Percentiles rank a stretch among this genome's conserved stretches.
Conservation (phyloP, 805 yeast genomes). For the Lipomyces starkeyi region DNA sequence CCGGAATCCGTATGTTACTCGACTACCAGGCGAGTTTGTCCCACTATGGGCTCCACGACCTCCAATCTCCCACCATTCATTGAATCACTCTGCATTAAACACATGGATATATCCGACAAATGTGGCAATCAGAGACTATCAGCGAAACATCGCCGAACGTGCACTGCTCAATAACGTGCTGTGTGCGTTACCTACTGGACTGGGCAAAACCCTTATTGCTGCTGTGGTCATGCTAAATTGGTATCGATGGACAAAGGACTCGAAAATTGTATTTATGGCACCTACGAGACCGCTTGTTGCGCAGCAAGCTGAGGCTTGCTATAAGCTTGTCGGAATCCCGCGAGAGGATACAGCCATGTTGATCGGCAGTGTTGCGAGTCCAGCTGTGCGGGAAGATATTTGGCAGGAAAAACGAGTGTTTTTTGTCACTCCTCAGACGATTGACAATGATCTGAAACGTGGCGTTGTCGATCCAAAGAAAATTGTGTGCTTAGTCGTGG, state of each 20-base stretch:
- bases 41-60: constrained; percentile 23
- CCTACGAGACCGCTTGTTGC: constrained; percentile 97
- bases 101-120: constrained; percentile 85
- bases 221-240: constrained; percentile 91
- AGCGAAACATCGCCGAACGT: constrained; percentile 73
- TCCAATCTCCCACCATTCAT: constrained; percentile 48
- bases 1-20: constrained; percentile 9
- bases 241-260: constrained; percentile 78
- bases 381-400: constrained; percentile 67
- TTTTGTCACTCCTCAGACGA: constrained; percentile 95
- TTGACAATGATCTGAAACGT: constrained; percentile 81
- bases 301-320: constrained; percentile 93
- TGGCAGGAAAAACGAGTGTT: constrained; percentile 82
- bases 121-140: constrained; percentile 84
- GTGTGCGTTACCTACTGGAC: constrained; percentile 95
- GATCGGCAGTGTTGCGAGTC: constrained; percentile 58
- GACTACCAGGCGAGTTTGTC: constrained; percentile 15
- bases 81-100: constrained; percentile 50
- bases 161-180: constrained; percentile 76
- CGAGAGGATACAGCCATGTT: constrained; percentile 77
- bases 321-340: constrained; percentile 84
- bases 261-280: constrained; percentile 91
- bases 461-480: constrained; percentile 79
- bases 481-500: constrained; percentile 79
- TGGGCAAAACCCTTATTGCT: constrained; percentile 97